phyloP scores from a whole-genome alignment of 306 rosid genomes.

The Acacia melanoxylon region DNA sequence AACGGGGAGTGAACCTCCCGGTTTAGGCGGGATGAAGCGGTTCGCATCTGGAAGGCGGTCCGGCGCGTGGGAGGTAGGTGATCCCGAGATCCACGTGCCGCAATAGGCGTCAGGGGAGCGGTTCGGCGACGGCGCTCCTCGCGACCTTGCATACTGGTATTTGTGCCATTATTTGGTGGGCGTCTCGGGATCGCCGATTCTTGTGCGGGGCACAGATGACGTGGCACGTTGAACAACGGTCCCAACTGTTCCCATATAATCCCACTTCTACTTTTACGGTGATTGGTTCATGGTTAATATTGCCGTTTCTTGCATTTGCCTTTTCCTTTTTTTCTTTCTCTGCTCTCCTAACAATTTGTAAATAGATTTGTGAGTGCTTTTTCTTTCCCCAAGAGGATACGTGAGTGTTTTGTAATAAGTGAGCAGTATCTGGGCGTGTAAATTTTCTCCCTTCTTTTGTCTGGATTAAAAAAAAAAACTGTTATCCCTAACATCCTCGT shows the following conservation, averaged over 20 bases:
- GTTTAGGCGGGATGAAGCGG: slow-evolving; percentile 67
- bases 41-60: slow-evolving; percentile 84
- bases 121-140: slow-evolving; percentile 18
- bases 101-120: not conserved
- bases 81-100: slow-evolving; percentile 35
- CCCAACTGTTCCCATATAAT: slow-evolving; percentile 10
- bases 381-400: not conserved
- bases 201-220: slow-evolving; percentile 42
- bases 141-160: not conserved
- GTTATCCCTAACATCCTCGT: too few relatives aligned
- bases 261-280: not conserved
- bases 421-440: slow-evolving; percentile 9
- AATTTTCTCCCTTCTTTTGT: not conserved
- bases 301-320: not conserved
- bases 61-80: slow-evolving; percentile 55
- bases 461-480: not conserved
- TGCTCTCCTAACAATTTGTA: slow-evolving; percentile 35
- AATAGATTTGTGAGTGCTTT: slow-evolving; percentile 29
- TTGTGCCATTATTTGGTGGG: not conserved
- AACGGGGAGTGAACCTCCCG: slow-evolving; percentile 53
- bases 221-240: slow-evolving; percentile 66
- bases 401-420: not conserved
- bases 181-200: slow-evolving; percentile 26
- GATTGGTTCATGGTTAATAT: not conserved
- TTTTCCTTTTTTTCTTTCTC: not conserved